A percentile compares a stretch with the other conserved stretches of the same genome.
These are phyloP conservation scores for Onygenales sp. DNA, from an alignment of 2,329 filamentous ascomycete genomes.

Conservation along the genomic window DNA sequence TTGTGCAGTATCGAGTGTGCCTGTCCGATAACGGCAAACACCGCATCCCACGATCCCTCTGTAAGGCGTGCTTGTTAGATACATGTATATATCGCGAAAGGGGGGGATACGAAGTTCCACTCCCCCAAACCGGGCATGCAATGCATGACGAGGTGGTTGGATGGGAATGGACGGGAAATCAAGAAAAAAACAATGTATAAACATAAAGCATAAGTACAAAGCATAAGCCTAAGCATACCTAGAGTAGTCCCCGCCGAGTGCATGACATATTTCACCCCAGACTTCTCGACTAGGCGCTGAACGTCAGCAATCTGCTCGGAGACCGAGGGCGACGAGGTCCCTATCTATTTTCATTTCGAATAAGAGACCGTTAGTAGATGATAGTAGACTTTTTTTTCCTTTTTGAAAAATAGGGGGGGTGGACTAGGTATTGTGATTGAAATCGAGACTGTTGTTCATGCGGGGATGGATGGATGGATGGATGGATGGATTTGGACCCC, in stretches of 20 bases:
- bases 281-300: slow-evolving; percentile 72
- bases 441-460: no score
- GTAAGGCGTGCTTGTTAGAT: slow-evolving; percentile 1
- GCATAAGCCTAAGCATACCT: slow-evolving; percentile 45
- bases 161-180: neutral
- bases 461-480: no score
- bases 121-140: no score
- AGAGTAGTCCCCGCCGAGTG: slow-evolving; percentile 91
- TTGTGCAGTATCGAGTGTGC: slow-evolving; percentile 69
- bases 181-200: neutral
- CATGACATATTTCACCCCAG: slow-evolving; percentile 76
- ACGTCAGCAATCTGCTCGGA: slow-evolving; percentile 80
- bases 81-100: neutral
- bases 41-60: slow-evolving; percentile 89
- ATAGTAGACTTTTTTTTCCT: neutral
- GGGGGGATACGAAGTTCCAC: no score
- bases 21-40: slow-evolving; percentile 78
- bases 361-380: neutral
- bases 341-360: slow-evolving; percentile 46
- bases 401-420: neutral
- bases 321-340: slow-evolving; percentile 66
- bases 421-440: no score
- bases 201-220: neutral
- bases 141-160: neutral
- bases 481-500: no score